These are phyloP conservation scores for Globisporangium solare DNA, from an alignment of 352 stramenopile species.

Conservation along the genomic window DNA sequence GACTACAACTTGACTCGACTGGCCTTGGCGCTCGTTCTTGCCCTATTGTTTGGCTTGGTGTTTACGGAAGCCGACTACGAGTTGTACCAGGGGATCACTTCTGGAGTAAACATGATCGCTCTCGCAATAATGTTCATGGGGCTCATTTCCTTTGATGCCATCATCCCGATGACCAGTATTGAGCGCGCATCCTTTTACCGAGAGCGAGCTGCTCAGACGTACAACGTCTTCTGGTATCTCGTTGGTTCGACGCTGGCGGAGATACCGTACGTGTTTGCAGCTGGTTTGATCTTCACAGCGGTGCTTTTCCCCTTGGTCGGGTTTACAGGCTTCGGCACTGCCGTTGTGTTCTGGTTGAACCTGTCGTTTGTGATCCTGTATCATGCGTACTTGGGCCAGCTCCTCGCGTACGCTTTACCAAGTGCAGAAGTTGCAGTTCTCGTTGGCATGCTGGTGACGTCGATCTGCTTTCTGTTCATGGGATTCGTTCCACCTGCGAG, in stretches of 20 bases:
- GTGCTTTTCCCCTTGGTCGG: slow-evolving; percentile 71
- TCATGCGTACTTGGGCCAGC: slow-evolving; percentile 59
- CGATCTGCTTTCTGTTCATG: slow-evolving; percentile 39
- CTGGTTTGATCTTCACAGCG: slow-evolving; percentile 25
- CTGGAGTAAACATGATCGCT: slow-evolving; percentile 64
- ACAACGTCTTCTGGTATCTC: slow-evolving; percentile 64
- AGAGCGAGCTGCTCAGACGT: slow-evolving; percentile 75
- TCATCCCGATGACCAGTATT: slow-evolving; percentile 57
- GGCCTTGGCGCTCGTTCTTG: slow-evolving; percentile 16
- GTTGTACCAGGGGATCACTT: slow-evolving; percentile 26
- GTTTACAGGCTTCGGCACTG: slow-evolving; percentile 19
- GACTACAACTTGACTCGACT: slow-evolving; percentile 69
- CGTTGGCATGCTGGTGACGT: slow-evolving; percentile 22
- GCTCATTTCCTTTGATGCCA: slow-evolving; percentile 58
- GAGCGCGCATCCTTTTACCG: slow-evolving; percentile 55
- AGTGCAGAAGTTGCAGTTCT: slow-evolving; percentile 24
- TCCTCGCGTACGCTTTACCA: slow-evolving; percentile 47
- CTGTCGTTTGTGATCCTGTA: slow-evolving; percentile 47
- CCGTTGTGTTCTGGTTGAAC: slow-evolving; percentile 62
- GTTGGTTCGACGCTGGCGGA: slow-evolving; percentile 74
- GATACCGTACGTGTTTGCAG: slow-evolving; percentile 38
- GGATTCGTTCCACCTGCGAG: slow-evolving; percentile 29
- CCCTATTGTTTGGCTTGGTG: slow-evolving; percentile 18
- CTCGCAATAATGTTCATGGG: slow-evolving; percentile 59
- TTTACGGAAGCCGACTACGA: slow-evolving; percentile 24